Conservation (phyloP, 106 monocot genomes). For the Acorus gramineus region DNA sequence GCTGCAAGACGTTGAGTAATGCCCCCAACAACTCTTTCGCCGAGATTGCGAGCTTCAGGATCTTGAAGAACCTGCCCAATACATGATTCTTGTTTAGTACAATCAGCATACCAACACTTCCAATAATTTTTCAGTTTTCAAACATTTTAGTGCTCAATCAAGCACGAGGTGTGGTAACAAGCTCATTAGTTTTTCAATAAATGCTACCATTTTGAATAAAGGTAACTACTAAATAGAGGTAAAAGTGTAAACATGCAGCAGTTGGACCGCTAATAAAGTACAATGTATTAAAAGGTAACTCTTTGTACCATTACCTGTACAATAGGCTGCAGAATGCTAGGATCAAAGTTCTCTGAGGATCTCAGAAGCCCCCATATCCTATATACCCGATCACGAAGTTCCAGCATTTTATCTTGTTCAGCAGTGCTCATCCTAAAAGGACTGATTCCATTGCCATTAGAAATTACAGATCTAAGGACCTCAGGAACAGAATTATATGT, state of each 20-base stretch:
- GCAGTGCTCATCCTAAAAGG: constrained; percentile 51
- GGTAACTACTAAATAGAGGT: no score
- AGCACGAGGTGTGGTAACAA: no score
- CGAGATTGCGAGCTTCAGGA: constrained; percentile 67
- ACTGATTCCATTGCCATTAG: constrained; percentile 33
- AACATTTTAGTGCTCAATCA: no score
- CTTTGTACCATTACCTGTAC: constrained; percentile 50
- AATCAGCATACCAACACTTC: no score
- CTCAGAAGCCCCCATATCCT: constrained; percentile 87
- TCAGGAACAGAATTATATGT: constrained; percentile 70
- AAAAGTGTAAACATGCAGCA: no score
- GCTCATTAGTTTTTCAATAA: no score
- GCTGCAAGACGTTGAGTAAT: constrained; percentile 87
- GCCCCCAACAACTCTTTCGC: constrained; percentile 74
- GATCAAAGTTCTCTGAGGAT: constrained; percentile 87
- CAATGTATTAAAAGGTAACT: no score
- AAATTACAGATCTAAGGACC: constrained; percentile 43
- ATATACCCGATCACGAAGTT: constrained; percentile 65
- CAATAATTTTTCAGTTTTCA: no score
- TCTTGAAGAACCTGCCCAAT: constrained; percentile 72
- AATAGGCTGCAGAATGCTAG: constrained; percentile 75
- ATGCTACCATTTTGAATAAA: no score
- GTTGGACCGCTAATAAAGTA: no score
- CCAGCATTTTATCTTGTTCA: constrained; percentile 68
- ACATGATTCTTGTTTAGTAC: neutral